phyloP scores from a whole-genome alignment of 2,329 filamentous ascomycete species.

The Cladosporium sp. region DNA sequence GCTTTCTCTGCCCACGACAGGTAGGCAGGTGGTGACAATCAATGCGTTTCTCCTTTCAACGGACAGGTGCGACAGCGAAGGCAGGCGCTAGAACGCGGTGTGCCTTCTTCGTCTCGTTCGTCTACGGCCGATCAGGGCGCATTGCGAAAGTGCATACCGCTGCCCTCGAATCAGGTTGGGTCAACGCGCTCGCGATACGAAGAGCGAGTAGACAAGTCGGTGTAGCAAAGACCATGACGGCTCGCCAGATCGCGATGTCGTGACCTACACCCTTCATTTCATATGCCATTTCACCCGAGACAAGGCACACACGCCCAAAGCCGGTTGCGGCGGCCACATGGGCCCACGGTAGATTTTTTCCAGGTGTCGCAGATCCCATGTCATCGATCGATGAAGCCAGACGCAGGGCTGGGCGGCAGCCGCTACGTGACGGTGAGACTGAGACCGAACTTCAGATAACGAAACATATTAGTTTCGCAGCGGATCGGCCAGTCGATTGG shows the following conservation, averaged over 20 bases:
- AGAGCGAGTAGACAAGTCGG: not conserved
- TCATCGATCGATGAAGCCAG: not conserved
- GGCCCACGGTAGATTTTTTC: conserved; percentile 6
- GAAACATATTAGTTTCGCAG: not conserved
- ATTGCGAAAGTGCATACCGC: not conserved
- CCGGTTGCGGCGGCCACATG: not conserved
- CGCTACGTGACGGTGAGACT: not conserved
- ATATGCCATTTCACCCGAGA: conserved; percentile 15
- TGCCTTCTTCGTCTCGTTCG: not conserved
- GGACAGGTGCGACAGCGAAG: not conserved
- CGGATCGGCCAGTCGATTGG: not conserved
- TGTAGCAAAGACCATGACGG: not conserved
- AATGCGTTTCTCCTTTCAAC: not conserved
- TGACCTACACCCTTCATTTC: not conserved
- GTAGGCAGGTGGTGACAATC: not conserved
- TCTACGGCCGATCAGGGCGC: not conserved
- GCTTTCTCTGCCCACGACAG: not conserved
- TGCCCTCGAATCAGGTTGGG: not conserved
- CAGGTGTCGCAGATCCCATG: conserved; percentile 15
- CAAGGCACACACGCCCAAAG: not conserved
- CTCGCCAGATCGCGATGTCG: not conserved
- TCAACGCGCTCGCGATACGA: not conserved
- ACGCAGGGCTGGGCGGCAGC: not conserved
- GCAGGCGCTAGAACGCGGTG: not conserved
- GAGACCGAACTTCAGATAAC: not conserved